Evolutionary conservation across 305 asterid genomes (phyloP).

Genomic region (Fraxinus baroniana): DNA sequence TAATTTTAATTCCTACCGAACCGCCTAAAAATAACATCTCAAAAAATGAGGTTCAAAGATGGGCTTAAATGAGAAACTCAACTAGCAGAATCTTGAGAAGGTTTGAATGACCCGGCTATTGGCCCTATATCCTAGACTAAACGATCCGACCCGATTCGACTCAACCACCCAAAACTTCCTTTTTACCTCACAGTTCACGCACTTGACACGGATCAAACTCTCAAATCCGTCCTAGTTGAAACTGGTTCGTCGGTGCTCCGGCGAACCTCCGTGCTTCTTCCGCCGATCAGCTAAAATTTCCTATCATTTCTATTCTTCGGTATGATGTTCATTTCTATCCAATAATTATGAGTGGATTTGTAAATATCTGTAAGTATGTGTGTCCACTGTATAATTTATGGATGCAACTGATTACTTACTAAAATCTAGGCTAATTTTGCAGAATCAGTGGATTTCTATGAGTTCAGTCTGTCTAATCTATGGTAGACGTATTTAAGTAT

Average conservation of each 20-base stretch:
- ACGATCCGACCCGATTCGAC: neutral
- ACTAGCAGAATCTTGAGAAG: neutral
- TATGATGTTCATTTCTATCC: slow-evolving; percentile 21
- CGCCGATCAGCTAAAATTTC: slow-evolving; percentile 41
- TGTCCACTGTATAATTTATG: slow-evolving; percentile 9
- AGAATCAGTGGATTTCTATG: slow-evolving; percentile 13
- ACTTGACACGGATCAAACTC: slow-evolving; percentile 5
- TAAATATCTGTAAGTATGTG: neutral
- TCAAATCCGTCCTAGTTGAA: slow-evolving; percentile 15
- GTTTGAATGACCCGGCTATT: neutral
- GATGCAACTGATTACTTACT: slow-evolving; percentile 22
- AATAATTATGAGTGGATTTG: neutral
- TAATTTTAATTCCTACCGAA: too few species aligned
- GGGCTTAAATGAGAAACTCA: too few species aligned
- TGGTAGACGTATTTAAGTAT: neutral
- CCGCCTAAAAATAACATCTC: too few species aligned
- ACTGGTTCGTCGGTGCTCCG: slow-evolving; percentile 35
- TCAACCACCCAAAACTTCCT: neutral
- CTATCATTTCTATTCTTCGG: slow-evolving; percentile 22
- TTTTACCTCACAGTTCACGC: slow-evolving; percentile 2
- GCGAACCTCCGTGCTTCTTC: slow-evolving; percentile 19
- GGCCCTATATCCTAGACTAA: neutral
- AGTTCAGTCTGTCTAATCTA: slow-evolving; percentile 19
- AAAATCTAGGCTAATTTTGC: slow-evolving; percentile 24
- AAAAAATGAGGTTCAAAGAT: too few species aligned